Conservation (phyloP, 208 protist species). For the Crithidia mellificae region DNA sequence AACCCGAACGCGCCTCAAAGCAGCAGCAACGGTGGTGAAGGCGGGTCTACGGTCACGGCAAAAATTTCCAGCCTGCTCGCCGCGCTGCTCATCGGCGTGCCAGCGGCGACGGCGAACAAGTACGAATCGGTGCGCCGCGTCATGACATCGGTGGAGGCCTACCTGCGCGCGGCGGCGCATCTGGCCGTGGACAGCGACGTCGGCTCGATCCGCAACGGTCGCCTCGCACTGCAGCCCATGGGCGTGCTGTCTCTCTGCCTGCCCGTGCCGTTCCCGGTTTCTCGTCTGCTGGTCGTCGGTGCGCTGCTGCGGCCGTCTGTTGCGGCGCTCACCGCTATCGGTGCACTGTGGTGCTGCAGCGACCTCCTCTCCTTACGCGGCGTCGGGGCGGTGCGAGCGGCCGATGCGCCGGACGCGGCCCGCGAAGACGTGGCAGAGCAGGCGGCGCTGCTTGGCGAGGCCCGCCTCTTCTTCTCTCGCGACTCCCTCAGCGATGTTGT, state of each 20-base stretch:
- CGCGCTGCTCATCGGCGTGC: slow-evolving; percentile 49
- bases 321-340: slow-evolving; percentile 56
- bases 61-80: slow-evolving; percentile 38
- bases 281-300: slow-evolving; percentile 53
- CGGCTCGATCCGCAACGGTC: slow-evolving; percentile 14
- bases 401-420: slow-evolving; percentile 13
- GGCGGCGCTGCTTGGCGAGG: slow-evolving; percentile 56
- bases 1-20: slow-evolving; percentile 4
- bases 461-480: slow-evolving; percentile 75
- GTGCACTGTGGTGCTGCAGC: slow-evolving; percentile 64
- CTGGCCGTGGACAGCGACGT: slow-evolving; percentile 22
- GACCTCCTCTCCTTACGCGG: slow-evolving; percentile 47
- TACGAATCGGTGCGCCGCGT: slow-evolving; percentile 68
- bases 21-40: slow-evolving; percentile 11
- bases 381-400: slow-evolving; percentile 13
- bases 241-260: slow-evolving; percentile 54
- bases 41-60: slow-evolving; percentile 1
- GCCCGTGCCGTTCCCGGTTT: slow-evolving; percentile 44
- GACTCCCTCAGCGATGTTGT: slow-evolving; percentile 71
- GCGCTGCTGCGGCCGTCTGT: slow-evolving; percentile 49
- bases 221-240: slow-evolving; percentile 42
- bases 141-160: slow-evolving; percentile 53
- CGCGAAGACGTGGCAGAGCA: slow-evolving; percentile 28
- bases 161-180: slow-evolving; percentile 57
- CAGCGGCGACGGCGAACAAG: slow-evolving; percentile 49